Conservation (phyloP, 169 alveolate species). For the Plasmodium coatneyi region DNA sequence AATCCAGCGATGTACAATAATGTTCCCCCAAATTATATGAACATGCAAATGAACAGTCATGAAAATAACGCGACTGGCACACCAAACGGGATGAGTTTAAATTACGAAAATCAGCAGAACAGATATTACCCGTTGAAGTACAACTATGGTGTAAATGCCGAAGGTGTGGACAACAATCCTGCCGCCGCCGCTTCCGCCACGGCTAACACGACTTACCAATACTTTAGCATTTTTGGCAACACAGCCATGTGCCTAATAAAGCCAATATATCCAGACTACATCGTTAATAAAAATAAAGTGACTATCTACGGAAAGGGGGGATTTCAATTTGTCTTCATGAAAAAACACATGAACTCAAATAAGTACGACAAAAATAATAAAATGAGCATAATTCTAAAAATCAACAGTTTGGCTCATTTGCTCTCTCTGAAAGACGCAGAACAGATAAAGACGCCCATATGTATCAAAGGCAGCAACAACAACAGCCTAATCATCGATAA, state of each 20-base stretch:
- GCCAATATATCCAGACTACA: constrained; percentile 63
- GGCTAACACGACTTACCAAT: constrained; percentile 60
- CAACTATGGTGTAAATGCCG: constrained; percentile 15
- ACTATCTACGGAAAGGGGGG: constrained; percentile 74
- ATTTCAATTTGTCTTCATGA: constrained; percentile 73
- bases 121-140: constrained; percentile 37
- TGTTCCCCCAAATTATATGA: constrained; percentile 20
- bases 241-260: constrained; percentile 73
- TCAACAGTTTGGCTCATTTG: constrained; percentile 43
- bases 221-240: constrained; percentile 70
- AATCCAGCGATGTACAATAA: constrained; percentile 28
- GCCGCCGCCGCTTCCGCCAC: neutral
- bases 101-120: constrained; percentile 6
- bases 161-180: constrained; percentile 1
- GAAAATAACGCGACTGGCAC: neutral
- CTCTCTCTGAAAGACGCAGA: constrained; percentile 44
- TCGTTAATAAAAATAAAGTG: constrained; percentile 58
- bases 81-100: neutral
- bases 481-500: constrained; percentile 56
- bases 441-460: constrained; percentile 42
- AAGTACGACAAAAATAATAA: constrained; percentile 67
- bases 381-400: constrained; percentile 60
- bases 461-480: constrained; percentile 47
- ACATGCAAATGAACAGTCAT: constrained; percentile 12
- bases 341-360: constrained; percentile 64